Evolutionary conservation across 2,329 filamentous ascomycete species (phyloP).

Genomic region (Fusarium annulatum): DNA sequence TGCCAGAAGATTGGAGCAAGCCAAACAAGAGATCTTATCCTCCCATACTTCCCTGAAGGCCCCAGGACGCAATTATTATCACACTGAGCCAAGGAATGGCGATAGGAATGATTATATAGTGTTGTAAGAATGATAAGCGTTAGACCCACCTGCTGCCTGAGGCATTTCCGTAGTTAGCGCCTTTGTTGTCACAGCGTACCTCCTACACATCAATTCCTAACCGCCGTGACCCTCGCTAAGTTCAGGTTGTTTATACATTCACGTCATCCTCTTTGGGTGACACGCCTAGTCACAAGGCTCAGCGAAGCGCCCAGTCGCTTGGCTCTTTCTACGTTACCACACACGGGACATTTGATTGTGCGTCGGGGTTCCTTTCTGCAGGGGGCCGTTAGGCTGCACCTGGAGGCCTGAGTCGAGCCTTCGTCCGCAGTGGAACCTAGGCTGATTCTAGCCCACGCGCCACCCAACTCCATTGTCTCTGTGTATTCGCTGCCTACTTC

Average conservation of each 20-base stretch:
- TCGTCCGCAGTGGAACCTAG: neutral
- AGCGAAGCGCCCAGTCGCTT: neutral
- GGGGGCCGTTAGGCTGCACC: neutral
- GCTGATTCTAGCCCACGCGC: neutral
- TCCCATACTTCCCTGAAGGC: too few relatives aligned
- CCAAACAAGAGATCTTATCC: too few relatives aligned
- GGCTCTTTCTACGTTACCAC: too few relatives aligned
- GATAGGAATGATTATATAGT: too few relatives aligned
- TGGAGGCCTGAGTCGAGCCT: neutral
- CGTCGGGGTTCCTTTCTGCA: neutral
- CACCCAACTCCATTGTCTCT: neutral
- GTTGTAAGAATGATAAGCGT: too few relatives aligned
- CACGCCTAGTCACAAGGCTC: neutral
- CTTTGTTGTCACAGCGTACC: neutral
- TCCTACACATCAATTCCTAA: neutral
- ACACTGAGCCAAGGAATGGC: too few relatives aligned
- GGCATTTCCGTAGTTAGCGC: neutral
- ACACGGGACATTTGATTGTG: fast-evolving
- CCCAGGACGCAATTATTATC: too few relatives aligned
- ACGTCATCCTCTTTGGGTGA: neutral
- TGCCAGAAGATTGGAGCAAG: too few relatives aligned
- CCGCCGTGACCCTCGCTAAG: neutral
- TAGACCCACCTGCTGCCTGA: too few relatives aligned
- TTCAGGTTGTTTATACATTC: neutral
- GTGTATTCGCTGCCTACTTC: neutral